A percentile compares a stretch with the other conserved stretches of the same genome.
phyloP scores from a whole-genome alignment of 1,284 basidiomycete genomes.

The Apiotrichum sp. region DNA sequence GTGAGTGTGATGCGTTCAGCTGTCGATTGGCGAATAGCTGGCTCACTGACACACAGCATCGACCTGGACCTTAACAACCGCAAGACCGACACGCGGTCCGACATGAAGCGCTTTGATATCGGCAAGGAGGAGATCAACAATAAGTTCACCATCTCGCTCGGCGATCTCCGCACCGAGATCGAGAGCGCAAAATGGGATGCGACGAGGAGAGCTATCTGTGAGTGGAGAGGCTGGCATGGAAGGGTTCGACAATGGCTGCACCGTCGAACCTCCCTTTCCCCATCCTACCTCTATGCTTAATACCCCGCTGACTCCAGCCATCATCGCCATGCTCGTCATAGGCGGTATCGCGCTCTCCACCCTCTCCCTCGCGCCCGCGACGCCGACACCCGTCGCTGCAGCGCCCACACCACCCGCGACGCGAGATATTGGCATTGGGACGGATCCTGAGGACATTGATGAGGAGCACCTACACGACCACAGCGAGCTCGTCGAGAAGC shows the following conservation, averaged over 20 bases:
- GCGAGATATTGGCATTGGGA: slow-evolving; percentile 29
- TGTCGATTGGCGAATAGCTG: too few relatives aligned
- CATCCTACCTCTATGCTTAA: neutral
- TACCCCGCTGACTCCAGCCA: slow-evolving; percentile 21
- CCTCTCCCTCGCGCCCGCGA: neutral
- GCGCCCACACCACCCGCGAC: slow-evolving; percentile 2
- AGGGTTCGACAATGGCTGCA: too few relatives aligned
- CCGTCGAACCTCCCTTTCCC: too few relatives aligned
- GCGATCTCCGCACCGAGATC: slow-evolving; percentile 77
- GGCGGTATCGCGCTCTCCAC: slow-evolving; percentile 13
- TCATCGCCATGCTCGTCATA: slow-evolving; percentile 28
- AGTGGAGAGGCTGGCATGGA: slow-evolving; percentile 36
- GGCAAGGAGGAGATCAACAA: slow-evolving; percentile 85
- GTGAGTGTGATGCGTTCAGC: neutral
- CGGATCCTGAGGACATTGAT: slow-evolving; percentile 21
- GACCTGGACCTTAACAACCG: slow-evolving; percentile 94
- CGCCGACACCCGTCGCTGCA: neutral
- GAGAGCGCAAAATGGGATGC: slow-evolving; percentile 90
- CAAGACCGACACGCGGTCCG: slow-evolving; percentile 85
- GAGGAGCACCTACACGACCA: neutral
- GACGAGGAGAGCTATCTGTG: slow-evolving; percentile 75
- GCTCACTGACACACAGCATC: slow-evolving; percentile 48
- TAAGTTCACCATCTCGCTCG: slow-evolving; percentile 74
- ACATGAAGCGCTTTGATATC: slow-evolving; percentile 80
- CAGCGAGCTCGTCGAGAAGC: neutral